These are phyloP conservation scores for Lumnitzera littorea DNA, from an alignment of 345 rosid species.

Conservation along the genomic window DNA sequence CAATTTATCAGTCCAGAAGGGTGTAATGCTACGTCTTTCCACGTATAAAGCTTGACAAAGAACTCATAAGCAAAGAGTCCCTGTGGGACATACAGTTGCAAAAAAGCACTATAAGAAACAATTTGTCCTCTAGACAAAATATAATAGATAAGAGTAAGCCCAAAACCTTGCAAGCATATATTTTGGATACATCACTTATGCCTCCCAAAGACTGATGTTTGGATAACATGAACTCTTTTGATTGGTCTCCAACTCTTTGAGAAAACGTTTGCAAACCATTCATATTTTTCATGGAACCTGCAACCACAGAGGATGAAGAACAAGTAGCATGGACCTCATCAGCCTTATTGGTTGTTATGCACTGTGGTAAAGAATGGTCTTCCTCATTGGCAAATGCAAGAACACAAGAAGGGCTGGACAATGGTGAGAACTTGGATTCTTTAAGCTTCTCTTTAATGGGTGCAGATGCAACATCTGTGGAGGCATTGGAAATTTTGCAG, in stretches of 20 bases:
- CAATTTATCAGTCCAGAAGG: conserved; percentile 89
- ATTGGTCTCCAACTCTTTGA: conserved; percentile 58
- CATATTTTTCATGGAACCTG: conserved; percentile 27
- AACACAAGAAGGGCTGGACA: conserved; percentile 15
- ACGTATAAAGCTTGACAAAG: conserved; percentile 68
- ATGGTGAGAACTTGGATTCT: not conserved
- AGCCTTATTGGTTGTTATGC: conserved; percentile 17
- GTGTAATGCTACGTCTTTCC: conserved; percentile 56
- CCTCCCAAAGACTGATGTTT: conserved; percentile 13
- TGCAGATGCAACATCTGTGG: conserved; percentile 16
- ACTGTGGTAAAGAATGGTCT: not conserved
- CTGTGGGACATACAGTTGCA: conserved; percentile 25
- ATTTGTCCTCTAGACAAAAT: conserved; percentile 3
- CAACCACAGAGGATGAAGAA: conserved; percentile 17
- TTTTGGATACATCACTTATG: conserved; percentile 39
- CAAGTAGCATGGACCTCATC: conserved; percentile 23
- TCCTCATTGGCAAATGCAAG: conserved; percentile 23
- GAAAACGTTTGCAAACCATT: conserved; percentile 54
- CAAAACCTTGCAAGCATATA: conserved; percentile 57
- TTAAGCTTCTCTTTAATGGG: too few relatives aligned
- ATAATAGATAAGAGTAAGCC: conserved; percentile 9
- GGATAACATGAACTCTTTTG: conserved; percentile 51
- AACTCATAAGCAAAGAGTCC: conserved; percentile 69
- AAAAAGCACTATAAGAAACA: conserved; percentile 8
- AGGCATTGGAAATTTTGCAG: conserved; percentile 23